Evolutionary conservation across 805 yeast species (phyloP).

Genomic region (Jamesozyma rosinii): DNA sequence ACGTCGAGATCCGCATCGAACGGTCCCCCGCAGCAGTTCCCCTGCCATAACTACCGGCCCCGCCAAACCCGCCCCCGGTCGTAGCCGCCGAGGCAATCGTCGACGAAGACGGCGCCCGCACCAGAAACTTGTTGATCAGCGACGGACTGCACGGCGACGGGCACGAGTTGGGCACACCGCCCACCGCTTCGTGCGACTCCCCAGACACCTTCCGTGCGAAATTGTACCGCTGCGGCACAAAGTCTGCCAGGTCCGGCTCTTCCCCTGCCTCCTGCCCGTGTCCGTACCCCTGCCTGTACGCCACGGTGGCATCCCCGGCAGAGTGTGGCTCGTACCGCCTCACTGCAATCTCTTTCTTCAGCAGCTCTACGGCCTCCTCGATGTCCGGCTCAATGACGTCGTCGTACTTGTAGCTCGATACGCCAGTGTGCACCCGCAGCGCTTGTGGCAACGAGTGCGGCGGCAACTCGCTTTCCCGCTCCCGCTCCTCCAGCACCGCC

Average conservation of each 20-base stretch:
- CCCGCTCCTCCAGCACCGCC: not conserved
- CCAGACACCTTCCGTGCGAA: not conserved
- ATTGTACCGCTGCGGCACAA: slow-evolving; percentile 3
- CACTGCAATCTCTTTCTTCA: slow-evolving; percentile 11
- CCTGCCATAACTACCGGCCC: too few species aligned
- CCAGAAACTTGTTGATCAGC: slow-evolving; percentile 12
- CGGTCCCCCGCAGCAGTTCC: too few species aligned
- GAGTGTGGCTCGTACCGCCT: not conserved
- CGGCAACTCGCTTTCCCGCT: not conserved
- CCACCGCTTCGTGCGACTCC: not conserved
- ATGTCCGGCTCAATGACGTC: slow-evolving; percentile 12
- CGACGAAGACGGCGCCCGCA: not conserved
- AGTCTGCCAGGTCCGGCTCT: slow-evolving; percentile 11
- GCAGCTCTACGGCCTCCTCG: slow-evolving; percentile 17
- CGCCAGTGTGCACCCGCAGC: too few species aligned
- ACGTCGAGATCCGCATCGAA: not conserved
- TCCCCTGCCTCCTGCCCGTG: not conserved
- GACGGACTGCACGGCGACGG: slow-evolving; percentile 15
- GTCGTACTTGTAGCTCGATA: not conserved
- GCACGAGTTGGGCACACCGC: not conserved
- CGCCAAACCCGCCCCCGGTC: not conserved
- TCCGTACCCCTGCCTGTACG: not conserved
- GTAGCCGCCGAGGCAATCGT: not conserved
- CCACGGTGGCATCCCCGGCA: not conserved
- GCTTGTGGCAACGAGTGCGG: too few species aligned